A percentile compares a stretch with the other conserved stretches of the same genome.
Conservation (phyloP, 2,329 filamentous ascomycete species). For the Ceratocystis ficicola region DNA sequence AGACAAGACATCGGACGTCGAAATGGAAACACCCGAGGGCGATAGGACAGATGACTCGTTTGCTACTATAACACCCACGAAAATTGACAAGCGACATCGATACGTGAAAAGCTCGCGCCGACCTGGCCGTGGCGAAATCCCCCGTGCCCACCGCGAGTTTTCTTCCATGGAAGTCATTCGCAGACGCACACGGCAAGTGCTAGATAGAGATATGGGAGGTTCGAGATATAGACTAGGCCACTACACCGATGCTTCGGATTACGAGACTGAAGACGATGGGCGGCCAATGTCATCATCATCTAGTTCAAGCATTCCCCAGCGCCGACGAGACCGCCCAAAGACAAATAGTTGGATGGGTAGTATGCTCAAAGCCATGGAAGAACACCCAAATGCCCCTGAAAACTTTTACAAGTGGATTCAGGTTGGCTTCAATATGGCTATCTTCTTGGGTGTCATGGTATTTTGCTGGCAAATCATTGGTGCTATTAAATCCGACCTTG, state of each 20-base stretch:
- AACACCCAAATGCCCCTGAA: conserved; percentile 47
- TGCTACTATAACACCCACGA: conserved; percentile 36
- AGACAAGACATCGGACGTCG: conserved; percentile 41
- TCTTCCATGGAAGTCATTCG: conserved; percentile 36
- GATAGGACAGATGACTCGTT: conserved; percentile 20
- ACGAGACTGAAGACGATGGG: conserved; percentile 37
- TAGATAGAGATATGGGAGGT: conserved; percentile 42
- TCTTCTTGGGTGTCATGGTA: conserved; percentile 47
- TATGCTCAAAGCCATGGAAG: conserved; percentile 41
- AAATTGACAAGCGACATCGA: conserved; percentile 36
- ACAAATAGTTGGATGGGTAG: conserved; percentile 31
- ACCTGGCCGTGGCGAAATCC: conserved; percentile 54
- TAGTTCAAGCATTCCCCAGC: conserved; percentile 22
- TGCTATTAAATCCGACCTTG: conserved; percentile 63
- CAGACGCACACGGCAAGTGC: conserved; percentile 42
- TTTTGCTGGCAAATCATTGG: conserved; percentile 56
- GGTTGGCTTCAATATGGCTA: conserved; percentile 50
- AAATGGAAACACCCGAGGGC: conserved; percentile 28
- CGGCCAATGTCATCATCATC: conserved; percentile 19
- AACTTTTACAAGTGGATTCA: conserved; percentile 49
- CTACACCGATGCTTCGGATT: conserved; percentile 35
- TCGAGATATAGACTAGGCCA: conserved; percentile 32
- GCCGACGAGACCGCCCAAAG: conserved; percentile 23
- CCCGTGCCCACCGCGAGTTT: conserved; percentile 35
- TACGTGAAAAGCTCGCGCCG: conserved; percentile 33